These are phyloP conservation scores for Rhizopus microsporus DNA, from an alignment of 371 early-diverging fungal genomes.

Conservation along the genomic window DNA sequence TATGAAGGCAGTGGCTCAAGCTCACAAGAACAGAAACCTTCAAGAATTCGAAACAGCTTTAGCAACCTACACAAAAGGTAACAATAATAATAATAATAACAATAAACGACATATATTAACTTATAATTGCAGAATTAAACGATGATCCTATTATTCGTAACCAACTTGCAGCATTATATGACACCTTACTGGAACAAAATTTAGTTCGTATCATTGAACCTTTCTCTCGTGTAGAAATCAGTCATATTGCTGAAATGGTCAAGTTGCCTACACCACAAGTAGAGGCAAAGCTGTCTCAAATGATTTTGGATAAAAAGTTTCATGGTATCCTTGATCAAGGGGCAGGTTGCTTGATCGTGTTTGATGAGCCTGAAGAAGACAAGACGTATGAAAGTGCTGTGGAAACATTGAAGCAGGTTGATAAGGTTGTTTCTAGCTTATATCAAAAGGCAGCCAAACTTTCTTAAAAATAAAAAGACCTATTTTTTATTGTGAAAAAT, in stretches of 20 bases:
- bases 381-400: slow-evolving; percentile 91
- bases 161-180: slow-evolving; percentile 92
- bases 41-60: slow-evolving; percentile 92
- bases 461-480: slow-evolving; percentile 10
- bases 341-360: slow-evolving; percentile 90
- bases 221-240: slow-evolving; percentile 95
- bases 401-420: slow-evolving; percentile 94
- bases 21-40: slow-evolving; percentile 92
- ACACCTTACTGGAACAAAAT: slow-evolving; percentile 96
- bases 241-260: slow-evolving; percentile 93
- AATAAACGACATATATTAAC: not conserved
- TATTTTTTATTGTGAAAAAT: not conserved
- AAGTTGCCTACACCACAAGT: slow-evolving; percentile 90
- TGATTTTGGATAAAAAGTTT: slow-evolving; percentile 98
- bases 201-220: slow-evolving; percentile 98
- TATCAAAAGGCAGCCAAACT: slow-evolving; percentile 79
- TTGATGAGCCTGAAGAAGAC: slow-evolving; percentile 87
- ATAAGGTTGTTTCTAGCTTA: slow-evolving; percentile 90
- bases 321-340: slow-evolving; percentile 97
- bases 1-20: slow-evolving; percentile 93
- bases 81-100: not conserved
- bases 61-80: slow-evolving; percentile 71
- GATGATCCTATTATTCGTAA: slow-evolving; percentile 91
- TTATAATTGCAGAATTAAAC: slow-evolving; percentile 60
- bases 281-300: slow-evolving; percentile 94